These are phyloP conservation scores for Cercophora samala DNA, from an alignment of 495 filamentous ascomycete species.

Conservation along the genomic window DNA sequence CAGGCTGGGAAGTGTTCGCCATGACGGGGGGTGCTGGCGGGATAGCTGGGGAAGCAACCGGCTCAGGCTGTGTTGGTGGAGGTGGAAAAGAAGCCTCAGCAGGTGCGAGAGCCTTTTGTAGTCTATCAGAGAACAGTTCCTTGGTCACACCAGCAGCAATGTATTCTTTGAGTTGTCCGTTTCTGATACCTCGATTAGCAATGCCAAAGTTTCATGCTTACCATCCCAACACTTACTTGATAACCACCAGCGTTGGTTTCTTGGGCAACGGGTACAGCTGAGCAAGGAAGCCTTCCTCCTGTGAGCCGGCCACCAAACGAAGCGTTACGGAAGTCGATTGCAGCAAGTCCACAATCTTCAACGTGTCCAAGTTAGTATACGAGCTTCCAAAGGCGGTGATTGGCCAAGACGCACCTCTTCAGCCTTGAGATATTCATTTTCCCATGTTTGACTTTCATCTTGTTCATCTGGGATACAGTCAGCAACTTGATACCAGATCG, in stretches of 20 bases:
- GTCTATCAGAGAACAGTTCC: slow-evolving; percentile 54
- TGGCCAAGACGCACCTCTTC: slow-evolving; percentile 45
- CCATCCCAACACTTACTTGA: slow-evolving; percentile 52
- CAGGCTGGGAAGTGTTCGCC: slow-evolving; percentile 4
- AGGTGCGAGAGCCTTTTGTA: slow-evolving; percentile 40
- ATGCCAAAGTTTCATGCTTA: neutral
- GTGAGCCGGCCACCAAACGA: slow-evolving; percentile 62
- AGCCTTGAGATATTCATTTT: slow-evolving; percentile 65
- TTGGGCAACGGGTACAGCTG: slow-evolving; percentile 73
- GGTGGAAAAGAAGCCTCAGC: neutral
- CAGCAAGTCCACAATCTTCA: slow-evolving; percentile 48
- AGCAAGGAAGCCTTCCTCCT: slow-evolving; percentile 75
- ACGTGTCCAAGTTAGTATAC: slow-evolving; percentile 4
- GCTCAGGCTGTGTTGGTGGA: neutral
- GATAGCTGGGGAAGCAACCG: neutral
- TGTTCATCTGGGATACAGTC: slow-evolving; percentile 50
- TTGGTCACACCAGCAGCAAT: slow-evolving; percentile 56
- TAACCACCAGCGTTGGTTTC: slow-evolving; percentile 72
- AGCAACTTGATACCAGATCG: slow-evolving; percentile 3
- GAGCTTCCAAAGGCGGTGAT: neutral
- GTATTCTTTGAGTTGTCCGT: slow-evolving; percentile 62
- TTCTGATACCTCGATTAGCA: slow-evolving; percentile 34
- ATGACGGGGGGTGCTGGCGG: slow-evolving; percentile 2
- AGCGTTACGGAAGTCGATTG: slow-evolving; percentile 60
- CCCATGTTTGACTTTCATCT: slow-evolving; percentile 68